Evolutionary conservation across 257 asterid species (phyloP).

Genomic region (Striga asiatica): DNA sequence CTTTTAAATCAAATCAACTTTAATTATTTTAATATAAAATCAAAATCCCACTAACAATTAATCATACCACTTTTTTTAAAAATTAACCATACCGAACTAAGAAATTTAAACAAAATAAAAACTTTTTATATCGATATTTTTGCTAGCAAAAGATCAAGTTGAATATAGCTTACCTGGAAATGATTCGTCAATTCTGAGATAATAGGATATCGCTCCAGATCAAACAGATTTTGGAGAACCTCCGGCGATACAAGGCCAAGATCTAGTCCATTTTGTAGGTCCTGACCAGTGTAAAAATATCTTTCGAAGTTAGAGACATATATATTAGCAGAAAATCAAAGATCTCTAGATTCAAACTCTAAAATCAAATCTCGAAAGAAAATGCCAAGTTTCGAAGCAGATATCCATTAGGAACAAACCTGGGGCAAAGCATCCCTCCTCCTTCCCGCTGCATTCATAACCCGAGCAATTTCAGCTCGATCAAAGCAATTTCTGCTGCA

Average conservation of each 20-base stretch:
- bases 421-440: conserved; percentile 88
- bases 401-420: conserved; percentile 38
- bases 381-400: background rate
- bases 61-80: no score
- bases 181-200: conserved; percentile 59
- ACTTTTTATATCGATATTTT: background rate
- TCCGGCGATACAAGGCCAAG: conserved; percentile 94
- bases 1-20: no score
- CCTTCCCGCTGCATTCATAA: conserved; percentile 97
- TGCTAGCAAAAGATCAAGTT: background rate
- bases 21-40: no score
- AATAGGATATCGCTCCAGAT: conserved; percentile 76
- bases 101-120: background rate
- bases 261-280: conserved; percentile 88
- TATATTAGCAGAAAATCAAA: background rate
- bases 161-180: conserved; percentile 48
- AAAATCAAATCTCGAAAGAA: background rate
- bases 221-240: conserved; percentile 82
- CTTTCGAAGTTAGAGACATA: no score
- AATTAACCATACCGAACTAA: no score
- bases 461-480: conserved; percentile 96
- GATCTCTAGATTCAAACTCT: background rate
- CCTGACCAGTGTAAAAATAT: conserved; percentile 34
- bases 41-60: no score
- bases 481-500: conserved; percentile 94